Conservation (phyloP, 495 filamentous ascomycete species). For the Xylaria palmicola region DNA sequence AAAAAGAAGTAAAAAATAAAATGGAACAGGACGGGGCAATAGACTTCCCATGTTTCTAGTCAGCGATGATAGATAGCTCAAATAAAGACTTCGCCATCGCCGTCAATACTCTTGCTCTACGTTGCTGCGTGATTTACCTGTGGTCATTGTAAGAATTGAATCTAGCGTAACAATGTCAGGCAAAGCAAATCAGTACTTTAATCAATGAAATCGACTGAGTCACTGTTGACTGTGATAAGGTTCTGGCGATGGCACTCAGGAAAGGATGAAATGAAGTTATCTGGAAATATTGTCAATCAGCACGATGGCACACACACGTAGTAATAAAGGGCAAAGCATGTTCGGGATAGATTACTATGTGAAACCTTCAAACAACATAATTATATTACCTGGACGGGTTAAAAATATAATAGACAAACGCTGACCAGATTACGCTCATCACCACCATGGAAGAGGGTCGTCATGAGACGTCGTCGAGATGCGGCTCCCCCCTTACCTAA, state of each 20-base stretch:
- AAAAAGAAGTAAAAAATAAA: slow-evolving; percentile 7
- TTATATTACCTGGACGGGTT: neutral
- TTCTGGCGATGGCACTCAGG: neutral
- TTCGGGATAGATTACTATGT: too few relatives aligned
- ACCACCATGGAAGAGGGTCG: neutral
- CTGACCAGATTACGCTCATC: too few relatives aligned
- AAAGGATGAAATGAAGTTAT: neutral
- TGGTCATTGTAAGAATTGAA: neutral
- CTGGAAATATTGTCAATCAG: neutral
- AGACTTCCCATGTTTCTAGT: slow-evolving; percentile 16
- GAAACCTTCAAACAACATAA: too few relatives aligned
- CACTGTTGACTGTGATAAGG: neutral
- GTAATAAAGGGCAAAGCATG: too few relatives aligned
- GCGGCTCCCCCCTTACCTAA: slow-evolving; percentile 13
- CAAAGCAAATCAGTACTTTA: neutral
- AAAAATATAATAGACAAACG: neutral
- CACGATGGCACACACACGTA: too few relatives aligned
- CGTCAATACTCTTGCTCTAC: neutral
- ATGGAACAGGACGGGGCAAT: slow-evolving; percentile 9
- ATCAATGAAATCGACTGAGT: neutral
- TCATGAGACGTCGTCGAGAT: slow-evolving; percentile 7
- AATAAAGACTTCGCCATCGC: slow-evolving; percentile 6
- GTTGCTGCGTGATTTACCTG: neutral
- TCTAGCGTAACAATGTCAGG: too few relatives aligned
- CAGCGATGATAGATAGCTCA: slow-evolving; percentile 10